Percentiles rank a stretch among this genome's conserved stretches.
These are phyloP conservation scores for Asterochloris erici DNA, from an alignment of 139 green algal genomes.

Conservation along the genomic window DNA sequence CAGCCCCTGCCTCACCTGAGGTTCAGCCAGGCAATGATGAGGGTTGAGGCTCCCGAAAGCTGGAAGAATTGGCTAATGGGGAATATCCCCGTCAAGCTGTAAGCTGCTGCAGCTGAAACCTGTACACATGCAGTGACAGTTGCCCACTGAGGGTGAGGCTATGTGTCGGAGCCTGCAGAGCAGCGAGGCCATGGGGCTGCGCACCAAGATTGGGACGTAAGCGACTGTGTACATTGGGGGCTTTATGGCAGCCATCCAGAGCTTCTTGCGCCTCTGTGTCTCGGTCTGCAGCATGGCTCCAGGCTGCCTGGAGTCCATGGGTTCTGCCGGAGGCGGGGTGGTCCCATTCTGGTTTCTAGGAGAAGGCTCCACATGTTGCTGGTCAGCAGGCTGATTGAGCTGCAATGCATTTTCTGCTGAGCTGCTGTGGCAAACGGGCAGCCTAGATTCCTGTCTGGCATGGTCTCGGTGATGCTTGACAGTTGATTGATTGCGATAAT, in stretches of 20 bases:
- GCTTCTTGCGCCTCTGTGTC: conserved; percentile 10
- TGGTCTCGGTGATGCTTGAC: no score
- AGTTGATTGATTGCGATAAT: no score
- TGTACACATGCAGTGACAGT: conserved; percentile 19
- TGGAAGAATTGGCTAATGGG: conserved; percentile 25
- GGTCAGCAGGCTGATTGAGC: no score
- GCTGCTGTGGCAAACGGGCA: no score
- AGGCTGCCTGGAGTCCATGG: background rate
- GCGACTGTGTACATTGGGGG: conserved; percentile 92
- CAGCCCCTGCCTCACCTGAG: conserved; percentile 57
- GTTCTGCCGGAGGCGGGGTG: no score
- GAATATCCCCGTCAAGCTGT: conserved; percentile 38
- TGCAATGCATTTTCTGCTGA: no score
- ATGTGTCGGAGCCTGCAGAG: background rate
- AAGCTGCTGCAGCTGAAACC: conserved; percentile 65
- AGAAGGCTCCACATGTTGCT: no score
- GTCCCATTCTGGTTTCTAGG: no score
- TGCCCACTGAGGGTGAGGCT: background rate
- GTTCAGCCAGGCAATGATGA: conserved; percentile 97
- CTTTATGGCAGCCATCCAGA: conserved; percentile 88
- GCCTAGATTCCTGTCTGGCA: no score
- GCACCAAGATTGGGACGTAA: conserved; percentile 80
- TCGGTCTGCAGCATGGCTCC: background rate
- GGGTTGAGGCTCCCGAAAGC: conserved; percentile 56
- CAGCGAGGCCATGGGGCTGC: background rate